A percentile compares a stretch with the other conserved stretches of the same genome.
phyloP scores from a whole-genome alignment of 352 stramenopile species.

The Phytophthora sp. region DNA sequence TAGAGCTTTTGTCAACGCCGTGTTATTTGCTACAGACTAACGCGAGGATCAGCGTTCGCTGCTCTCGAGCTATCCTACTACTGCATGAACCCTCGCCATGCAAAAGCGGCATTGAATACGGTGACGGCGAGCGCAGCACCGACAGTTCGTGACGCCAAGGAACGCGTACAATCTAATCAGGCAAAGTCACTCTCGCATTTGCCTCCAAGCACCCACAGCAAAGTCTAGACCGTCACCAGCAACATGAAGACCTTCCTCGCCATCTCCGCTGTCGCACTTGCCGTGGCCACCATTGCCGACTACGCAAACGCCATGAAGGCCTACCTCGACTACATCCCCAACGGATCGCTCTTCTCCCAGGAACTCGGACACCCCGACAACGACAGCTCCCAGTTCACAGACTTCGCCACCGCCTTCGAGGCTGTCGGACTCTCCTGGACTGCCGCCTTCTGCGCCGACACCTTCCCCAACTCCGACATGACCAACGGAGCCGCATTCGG shows the following conservation, averaged over 20 bases:
- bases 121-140: too few species aligned
- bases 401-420: conserved; percentile 38
- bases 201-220: background rate
- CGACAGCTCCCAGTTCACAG: conserved; percentile 35
- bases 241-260: background rate
- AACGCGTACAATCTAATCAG: background rate
- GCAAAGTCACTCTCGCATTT: background rate
- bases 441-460: conserved; percentile 8
- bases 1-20: too few species aligned
- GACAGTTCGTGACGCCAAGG: background rate
- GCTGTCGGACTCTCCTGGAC: conserved; percentile 23
- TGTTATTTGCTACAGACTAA: background rate
- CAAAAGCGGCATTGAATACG: too few species aligned
- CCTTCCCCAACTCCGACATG: conserved; percentile 13
- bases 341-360: conserved; percentile 42
- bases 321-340: conserved; percentile 38
- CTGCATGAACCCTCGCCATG: too few species aligned
- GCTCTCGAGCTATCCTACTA: conserved; percentile 3
- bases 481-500: conserved; percentile 43
- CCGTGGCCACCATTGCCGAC: background rate
- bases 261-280: background rate
- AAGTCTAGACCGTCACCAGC: background rate
- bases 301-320: background rate
- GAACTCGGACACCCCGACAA: conserved; percentile 34
- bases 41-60: background rate